Base-by-base conservation (phyloP, 192 early-diverging fungal species). In the Paraglomus occultum region DNA sequence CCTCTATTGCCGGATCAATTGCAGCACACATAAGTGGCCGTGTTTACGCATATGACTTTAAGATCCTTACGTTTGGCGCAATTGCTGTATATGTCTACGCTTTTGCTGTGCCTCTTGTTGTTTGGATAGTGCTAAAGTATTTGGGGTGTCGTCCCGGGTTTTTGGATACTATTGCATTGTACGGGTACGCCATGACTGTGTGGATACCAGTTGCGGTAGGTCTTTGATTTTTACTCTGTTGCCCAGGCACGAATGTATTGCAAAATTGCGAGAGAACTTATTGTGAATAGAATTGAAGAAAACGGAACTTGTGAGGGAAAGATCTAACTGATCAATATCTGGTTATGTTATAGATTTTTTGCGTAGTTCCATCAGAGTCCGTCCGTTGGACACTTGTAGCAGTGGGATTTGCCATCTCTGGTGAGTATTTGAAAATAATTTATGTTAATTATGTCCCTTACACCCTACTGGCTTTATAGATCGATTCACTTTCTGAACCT, bases 171-270 rank as follows among this genome's bases (percentile, higher is more conserved):
- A 57, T 95, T 38, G 86, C 89, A 65, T 81, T 95, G 23, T 96
- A 94, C 74, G 97, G 96, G 14, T 99, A 99, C 75, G 87, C 87
- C 4, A 78, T 98, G 78, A 85, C 93, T 8, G 81, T 96, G 51
- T 99, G 96, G 96, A 87, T 99, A 53, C 96, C 94, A 6, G 88
- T 94, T 42, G 88, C 94, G 38, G 89, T 92, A 78, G 71, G 81
- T 70, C 15, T 53, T 38, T 38, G n/a, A n/a, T 46, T 66, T 52
- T 53, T 12, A 31, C 52, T n/a, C 18, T 43, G 12, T 47, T 46
- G 15, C 54, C 18, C 48, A 8, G 23, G 38, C 23, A 38, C 15
- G 18, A 15, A 23, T 48, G 11, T 22, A 42, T 48, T 64, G 63
- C 51, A n/a, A 31, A 11, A 66, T 40, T 39, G 49, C 17, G 20